phyloP scores from a whole-genome alignment of 2,329 filamentous ascomycete genomes.

The Penicillium fuscoglaucum region DNA sequence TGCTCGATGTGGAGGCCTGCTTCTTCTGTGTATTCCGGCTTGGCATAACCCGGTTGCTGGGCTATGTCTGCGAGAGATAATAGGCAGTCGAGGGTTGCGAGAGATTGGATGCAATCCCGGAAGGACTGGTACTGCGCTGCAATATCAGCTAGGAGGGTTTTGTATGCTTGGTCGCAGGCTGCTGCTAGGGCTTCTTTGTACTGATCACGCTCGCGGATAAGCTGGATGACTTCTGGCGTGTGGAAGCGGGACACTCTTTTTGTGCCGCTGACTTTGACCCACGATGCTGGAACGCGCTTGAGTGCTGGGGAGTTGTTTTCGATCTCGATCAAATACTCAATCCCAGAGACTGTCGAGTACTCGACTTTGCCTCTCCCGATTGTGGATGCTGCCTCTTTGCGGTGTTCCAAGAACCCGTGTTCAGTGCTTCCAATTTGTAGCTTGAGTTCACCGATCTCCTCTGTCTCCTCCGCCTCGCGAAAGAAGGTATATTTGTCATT shows the following conservation, averaged over 20 bases:
- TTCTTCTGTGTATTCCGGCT: conserved; percentile 67
- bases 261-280: conserved; percentile 92
- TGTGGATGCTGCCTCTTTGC: conserved; percentile 66
- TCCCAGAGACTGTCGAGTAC: conserved; percentile 82
- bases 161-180: conserved; percentile 84
- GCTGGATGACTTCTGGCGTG: conserved; percentile 80
- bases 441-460: conserved; percentile 85
- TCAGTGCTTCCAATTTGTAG: conserved; percentile 89
- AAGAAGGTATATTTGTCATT: conserved; percentile 97
- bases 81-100: conserved; percentile 86
- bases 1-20: conserved; percentile 69
- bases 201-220: conserved; percentile 86
- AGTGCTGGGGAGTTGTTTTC: conserved; percentile 69
- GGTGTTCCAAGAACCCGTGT: conserved; percentile 79
- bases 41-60: conserved; percentile 80
- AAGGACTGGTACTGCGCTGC: conserved; percentile 83
- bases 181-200: conserved; percentile 91
- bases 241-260: conserved; percentile 93
- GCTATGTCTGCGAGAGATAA: conserved; percentile 83
- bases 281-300: conserved; percentile 87
- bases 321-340: conserved; percentile 94
- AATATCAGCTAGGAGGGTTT: conserved; percentile 68
- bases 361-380: conserved; percentile 71
- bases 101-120: conserved; percentile 80
- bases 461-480: conserved; percentile 79